phyloP scores from a whole-genome alignment of 805 yeast species.

The Hemisphaericaspora nanyangensis region DNA sequence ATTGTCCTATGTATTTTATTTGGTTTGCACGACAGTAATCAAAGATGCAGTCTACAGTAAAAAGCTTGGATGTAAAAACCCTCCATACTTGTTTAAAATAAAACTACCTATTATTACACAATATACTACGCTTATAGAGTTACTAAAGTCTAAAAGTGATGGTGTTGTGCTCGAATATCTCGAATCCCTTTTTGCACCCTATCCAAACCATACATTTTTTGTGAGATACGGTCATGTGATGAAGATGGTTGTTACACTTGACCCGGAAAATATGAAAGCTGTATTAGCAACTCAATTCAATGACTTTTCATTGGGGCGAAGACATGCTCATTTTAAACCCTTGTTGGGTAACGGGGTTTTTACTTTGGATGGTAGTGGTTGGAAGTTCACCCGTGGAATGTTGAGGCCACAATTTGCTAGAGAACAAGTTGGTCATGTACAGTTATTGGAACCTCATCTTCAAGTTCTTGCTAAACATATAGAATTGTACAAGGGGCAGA shows the following conservation, averaged over 20 bases:
- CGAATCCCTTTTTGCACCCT: constrained; percentile 4
- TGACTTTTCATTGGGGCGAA: constrained; percentile 30
- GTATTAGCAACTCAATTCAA: constrained; percentile 35
- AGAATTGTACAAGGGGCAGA: constrained; percentile 16
- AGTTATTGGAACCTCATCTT: constrained; percentile 30
- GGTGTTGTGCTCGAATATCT: neutral
- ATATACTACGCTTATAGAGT: neutral
- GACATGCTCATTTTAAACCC: constrained; percentile 29
- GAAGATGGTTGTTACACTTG: constrained; percentile 23
- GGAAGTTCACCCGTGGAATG: constrained; percentile 36
- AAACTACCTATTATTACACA: neutral
- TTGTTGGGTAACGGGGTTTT: constrained; percentile 37
- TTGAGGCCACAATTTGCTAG: constrained; percentile 38
- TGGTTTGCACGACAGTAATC: too few relatives aligned
- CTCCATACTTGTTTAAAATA: constrained; percentile 5
- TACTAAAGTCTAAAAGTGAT: neutral
- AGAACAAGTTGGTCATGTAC: constrained; percentile 34
- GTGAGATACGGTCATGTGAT: constrained; percentile 13
- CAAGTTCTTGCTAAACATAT: constrained; percentile 24
- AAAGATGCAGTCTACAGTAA: constrained; percentile 10
- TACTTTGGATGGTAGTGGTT: constrained; percentile 35
- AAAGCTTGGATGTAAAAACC: constrained; percentile 16
- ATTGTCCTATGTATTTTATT: too few relatives aligned
- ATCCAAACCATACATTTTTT: constrained; percentile 7
- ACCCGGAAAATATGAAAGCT: constrained; percentile 37